A percentile compares a stretch with the other conserved stretches of the same genome.
Conservation (phyloP, 2,329 filamentous ascomycete species). For the Tolypocladium tropicale region DNA sequence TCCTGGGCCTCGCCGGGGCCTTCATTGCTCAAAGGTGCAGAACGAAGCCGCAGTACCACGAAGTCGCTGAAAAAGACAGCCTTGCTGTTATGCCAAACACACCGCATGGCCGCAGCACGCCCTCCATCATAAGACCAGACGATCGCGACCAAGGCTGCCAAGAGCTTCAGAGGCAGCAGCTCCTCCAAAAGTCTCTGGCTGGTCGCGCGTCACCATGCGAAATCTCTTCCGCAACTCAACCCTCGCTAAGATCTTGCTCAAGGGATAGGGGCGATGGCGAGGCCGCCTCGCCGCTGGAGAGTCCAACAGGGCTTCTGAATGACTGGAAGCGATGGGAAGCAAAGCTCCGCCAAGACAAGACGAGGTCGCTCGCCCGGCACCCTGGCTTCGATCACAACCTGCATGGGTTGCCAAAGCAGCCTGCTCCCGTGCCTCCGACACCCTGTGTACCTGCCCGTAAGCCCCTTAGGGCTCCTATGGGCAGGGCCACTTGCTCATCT, state of each 20-base stretch:
- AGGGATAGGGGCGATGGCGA: not conserved
- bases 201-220: conserved; percentile 11
- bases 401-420: not conserved
- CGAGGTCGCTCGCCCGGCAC: conserved; percentile 16
- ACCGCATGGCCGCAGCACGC: not conserved
- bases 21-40: not conserved
- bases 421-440: not conserved
- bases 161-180: conserved; percentile 26
- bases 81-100: not conserved
- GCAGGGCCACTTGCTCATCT: not conserved
- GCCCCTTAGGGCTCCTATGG: not conserved
- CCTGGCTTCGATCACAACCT: conserved; percentile 12
- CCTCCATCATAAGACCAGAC: not conserved
- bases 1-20: not conserved
- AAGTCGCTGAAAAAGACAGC: not conserved
- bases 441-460: not conserved
- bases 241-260: not conserved
- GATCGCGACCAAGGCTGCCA: conserved; percentile 13
- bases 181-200: conserved; percentile 34
- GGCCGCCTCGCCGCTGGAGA: not conserved
- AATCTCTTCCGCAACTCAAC: not conserved
- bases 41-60: not conserved
- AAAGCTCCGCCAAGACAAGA: conserved; percentile 16
- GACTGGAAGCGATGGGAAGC: conserved; percentile 32
- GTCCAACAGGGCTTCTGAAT: conserved; percentile 11